phyloP scores from a whole-genome alignment of 768 basidiomycete species.

The Hypholoma sublateritium region DNA sequence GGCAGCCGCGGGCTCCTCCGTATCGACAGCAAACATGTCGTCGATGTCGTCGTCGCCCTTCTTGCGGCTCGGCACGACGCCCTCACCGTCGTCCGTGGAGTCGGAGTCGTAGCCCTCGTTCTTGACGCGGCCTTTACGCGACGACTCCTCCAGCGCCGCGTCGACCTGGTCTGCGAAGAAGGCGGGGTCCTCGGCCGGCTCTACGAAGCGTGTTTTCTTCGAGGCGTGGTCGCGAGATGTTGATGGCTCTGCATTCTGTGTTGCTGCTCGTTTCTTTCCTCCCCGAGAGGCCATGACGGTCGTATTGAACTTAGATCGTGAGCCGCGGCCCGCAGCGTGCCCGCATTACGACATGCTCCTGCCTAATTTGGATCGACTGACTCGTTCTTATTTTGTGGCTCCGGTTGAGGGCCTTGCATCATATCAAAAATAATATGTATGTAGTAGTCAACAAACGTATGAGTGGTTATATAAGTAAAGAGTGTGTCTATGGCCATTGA shows the following conservation, averaged over 20 bases:
- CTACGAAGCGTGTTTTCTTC: constrained; percentile 80
- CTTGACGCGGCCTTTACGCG: constrained; percentile 74
- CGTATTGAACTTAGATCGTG: not conserved
- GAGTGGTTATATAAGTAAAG: too few species aligned
- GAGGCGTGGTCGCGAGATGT: constrained; percentile 29
- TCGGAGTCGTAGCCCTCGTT: constrained; percentile 91
- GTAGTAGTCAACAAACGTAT: too few species aligned
- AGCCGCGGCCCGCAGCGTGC: not conserved
- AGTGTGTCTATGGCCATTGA: too few species aligned
- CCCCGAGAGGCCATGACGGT: constrained; percentile 29
- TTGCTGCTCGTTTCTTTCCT: constrained; percentile 36
- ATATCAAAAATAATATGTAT: too few species aligned
- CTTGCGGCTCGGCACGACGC: constrained; percentile 83
- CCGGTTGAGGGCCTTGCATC: too few species aligned
- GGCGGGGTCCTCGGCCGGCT: constrained; percentile 71
- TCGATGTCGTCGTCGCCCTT: constrained; percentile 65
- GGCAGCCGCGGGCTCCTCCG: constrained; percentile 51
- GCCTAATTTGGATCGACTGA: not conserved
- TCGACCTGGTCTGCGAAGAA: constrained; percentile 82
- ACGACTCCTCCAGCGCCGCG: constrained; percentile 65
- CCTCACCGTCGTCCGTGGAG: constrained; percentile 92
- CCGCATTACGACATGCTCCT: not conserved
- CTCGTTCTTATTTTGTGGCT: too few species aligned
- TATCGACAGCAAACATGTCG: constrained; percentile 81
- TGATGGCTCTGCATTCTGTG: constrained; percentile 28